Evolutionary conservation across 1,139 yeast species (phyloP).

Genomic region (Wickerhamomyces sp.): DNA sequence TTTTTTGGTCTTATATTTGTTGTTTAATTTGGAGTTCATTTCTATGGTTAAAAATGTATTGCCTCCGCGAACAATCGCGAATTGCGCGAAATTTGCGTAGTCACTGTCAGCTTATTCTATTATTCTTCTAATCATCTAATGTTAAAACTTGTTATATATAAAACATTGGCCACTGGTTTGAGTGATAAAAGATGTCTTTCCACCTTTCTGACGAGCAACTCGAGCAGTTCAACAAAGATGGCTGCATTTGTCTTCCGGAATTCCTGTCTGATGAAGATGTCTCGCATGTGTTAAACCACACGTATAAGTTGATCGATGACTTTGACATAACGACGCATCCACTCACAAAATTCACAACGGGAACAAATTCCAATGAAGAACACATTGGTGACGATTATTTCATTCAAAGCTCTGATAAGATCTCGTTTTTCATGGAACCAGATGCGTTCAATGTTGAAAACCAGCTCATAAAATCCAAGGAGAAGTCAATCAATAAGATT

Average conservation of each 20-base stretch:
- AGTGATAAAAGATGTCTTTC: slow-evolving; percentile 1
- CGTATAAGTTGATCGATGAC: slow-evolving; percentile 41
- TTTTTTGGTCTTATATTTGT: too few relatives aligned
- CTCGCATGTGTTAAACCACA: slow-evolving; percentile 35
- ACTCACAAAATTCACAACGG: slow-evolving; percentile 65
- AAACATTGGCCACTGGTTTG: too few relatives aligned
- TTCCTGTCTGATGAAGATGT: slow-evolving; percentile 46
- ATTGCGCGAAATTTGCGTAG: background rate
- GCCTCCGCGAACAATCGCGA: too few relatives aligned
- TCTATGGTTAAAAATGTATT: too few relatives aligned
- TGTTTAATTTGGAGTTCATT: too few relatives aligned
- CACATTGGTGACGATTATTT: slow-evolving; percentile 77
- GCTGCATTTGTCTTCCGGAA: slow-evolving; percentile 57
- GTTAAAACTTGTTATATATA: too few relatives aligned
- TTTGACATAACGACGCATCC: slow-evolving; percentile 63
- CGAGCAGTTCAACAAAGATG: slow-evolving; percentile 46
- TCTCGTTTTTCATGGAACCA: slow-evolving; percentile 67
- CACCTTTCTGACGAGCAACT: slow-evolving; percentile 35
- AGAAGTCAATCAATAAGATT: slow-evolving; percentile 64
- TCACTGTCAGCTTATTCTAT: too few relatives aligned
- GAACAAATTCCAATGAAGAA: slow-evolving; percentile 38
- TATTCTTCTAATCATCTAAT: too few relatives aligned
- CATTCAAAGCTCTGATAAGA: slow-evolving; percentile 63
- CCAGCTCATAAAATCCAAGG: slow-evolving; percentile 46
- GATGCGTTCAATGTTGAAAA: slow-evolving; percentile 53